These are phyloP conservation scores for Phytophthora foliorum DNA, from an alignment of 352 stramenopile species.

Conservation along the genomic window DNA sequence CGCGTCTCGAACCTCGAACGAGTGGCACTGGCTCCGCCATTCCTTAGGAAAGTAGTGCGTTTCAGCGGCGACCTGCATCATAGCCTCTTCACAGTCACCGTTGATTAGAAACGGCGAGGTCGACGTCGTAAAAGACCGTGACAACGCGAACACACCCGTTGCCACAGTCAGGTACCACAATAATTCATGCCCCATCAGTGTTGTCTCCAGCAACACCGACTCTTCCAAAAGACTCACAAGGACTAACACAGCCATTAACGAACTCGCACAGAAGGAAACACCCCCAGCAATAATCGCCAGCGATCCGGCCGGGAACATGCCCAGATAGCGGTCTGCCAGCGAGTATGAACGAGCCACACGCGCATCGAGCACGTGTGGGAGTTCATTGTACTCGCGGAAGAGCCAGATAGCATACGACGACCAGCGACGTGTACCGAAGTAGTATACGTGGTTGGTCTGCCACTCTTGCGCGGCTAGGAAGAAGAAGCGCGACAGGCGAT, in stretches of 20 bases:
- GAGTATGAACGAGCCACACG: constrained; percentile 94
- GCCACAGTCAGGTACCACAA: constrained; percentile 98
- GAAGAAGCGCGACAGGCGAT: constrained; percentile 97
- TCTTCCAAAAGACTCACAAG: constrained; percentile 96
- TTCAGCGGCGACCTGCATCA: constrained; percentile 89
- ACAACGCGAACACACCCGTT: constrained; percentile 83
- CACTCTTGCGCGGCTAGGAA: constrained; percentile 98
- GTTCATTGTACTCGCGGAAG: constrained; percentile 99
- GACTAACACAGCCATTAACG: constrained; percentile 95
- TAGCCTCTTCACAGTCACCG: constrained; percentile 84
- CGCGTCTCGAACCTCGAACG: constrained; percentile 87
- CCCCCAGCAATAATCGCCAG: constrained; percentile 93
- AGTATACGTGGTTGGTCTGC: constrained; percentile 91
- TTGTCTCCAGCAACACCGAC: constrained; percentile 96
- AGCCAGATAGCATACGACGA: constrained; percentile 90
- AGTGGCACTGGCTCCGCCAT: constrained; percentile 92
- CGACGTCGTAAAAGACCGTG: constrained; percentile 81
- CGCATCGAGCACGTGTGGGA: constrained; percentile 97
- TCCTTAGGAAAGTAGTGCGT: constrained; percentile 97
- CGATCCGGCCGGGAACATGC: constrained; percentile 94
- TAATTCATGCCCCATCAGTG: constrained; percentile 94
- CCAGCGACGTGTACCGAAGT: constrained; percentile 97
- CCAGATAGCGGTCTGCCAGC: constrained; percentile 94
- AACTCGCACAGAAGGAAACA: constrained; percentile 96
- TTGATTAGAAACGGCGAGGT: constrained; percentile 78